Evolutionary conservation across 2,329 filamentous ascomycete species (phyloP).

Genomic region (Apiospora aurea): DNA sequence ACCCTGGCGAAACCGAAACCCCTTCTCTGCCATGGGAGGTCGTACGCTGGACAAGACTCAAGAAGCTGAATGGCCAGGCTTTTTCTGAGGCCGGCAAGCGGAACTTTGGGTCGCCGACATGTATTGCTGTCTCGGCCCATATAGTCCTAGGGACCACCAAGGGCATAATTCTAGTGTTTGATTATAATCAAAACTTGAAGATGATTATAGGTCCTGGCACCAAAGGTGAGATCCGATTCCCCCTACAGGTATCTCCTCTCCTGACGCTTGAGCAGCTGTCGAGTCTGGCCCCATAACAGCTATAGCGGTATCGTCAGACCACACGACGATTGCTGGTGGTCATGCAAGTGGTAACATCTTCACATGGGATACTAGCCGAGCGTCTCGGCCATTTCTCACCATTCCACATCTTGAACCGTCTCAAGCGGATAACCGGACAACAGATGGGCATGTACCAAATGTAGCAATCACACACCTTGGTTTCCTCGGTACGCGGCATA

Average conservation of each 20-base stretch:
- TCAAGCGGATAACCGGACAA: conserved; percentile 69
- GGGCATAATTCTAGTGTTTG: conserved; percentile 93
- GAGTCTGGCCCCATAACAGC: conserved; percentile 90
- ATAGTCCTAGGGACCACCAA: conserved; percentile 94
- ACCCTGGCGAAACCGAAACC: conserved; percentile 71
- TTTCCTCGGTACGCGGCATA: conserved; percentile 91
- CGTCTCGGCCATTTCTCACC: conserved; percentile 86
- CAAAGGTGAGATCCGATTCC: conserved; percentile 68
- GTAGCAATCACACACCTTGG: conserved; percentile 88
- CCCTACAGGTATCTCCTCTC: background rate
- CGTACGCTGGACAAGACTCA: conserved; percentile 92
- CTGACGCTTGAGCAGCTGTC: conserved; percentile 66
- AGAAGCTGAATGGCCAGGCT: conserved; percentile 85
- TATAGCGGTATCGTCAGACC: conserved; percentile 90
- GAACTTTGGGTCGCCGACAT: conserved; percentile 91
- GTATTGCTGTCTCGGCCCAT: conserved; percentile 83
- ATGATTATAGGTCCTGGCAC: conserved; percentile 93
- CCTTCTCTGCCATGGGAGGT: conserved; percentile 93
- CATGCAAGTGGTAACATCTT: conserved; percentile 93
- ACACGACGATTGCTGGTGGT: conserved; percentile 88
- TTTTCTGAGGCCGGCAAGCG: conserved; percentile 93
- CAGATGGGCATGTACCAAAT: conserved; percentile 83
- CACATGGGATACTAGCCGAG: conserved; percentile 89
- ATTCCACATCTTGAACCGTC: conserved; percentile 78
- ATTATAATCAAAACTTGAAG: conserved; percentile 95